A percentile compares a stretch with the other conserved stretches of the same genome.
These are phyloP conservation scores for Ganoderma boninense DNA, from an alignment of 1,284 basidiomycete genomes.

Conservation along the genomic window DNA sequence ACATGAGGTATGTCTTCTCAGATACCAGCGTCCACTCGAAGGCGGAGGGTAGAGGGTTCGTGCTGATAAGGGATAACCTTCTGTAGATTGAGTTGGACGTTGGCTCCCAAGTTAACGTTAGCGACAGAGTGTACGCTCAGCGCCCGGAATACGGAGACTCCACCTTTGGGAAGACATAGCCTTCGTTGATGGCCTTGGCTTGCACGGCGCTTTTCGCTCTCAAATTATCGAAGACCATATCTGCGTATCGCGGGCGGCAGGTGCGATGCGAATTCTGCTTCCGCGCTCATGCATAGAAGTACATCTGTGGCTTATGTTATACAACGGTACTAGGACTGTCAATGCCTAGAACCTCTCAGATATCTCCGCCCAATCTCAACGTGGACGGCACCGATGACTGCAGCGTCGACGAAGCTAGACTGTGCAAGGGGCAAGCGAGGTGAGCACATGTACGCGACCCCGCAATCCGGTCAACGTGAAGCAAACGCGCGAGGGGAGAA, in stretches of 20 bases:
- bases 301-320: neutral
- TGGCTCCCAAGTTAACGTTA: neutral
- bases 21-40: neutral
- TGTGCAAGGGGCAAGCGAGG: neutral
- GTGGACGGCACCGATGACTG: neutral
- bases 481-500: neutral
- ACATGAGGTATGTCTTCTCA: slow-evolving; percentile 1
- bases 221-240: neutral
- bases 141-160: neutral
- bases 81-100: neutral
- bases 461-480: neutral
- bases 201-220: neutral
- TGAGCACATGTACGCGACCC: slow-evolving; percentile 1
- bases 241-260: neutral
- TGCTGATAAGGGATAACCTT: neutral
- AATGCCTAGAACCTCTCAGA: neutral
- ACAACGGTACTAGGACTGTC: neutral
- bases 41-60: neutral
- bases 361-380: neutral
- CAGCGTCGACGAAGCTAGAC: neutral
- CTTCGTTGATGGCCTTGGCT: neutral
- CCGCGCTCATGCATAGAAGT: neutral
- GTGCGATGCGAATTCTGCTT: neutral
- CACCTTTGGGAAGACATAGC: neutral
- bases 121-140: neutral